Base-by-base conservation (phyloP, 257 asterid species). In the Verbascum thapsus region DNA sequence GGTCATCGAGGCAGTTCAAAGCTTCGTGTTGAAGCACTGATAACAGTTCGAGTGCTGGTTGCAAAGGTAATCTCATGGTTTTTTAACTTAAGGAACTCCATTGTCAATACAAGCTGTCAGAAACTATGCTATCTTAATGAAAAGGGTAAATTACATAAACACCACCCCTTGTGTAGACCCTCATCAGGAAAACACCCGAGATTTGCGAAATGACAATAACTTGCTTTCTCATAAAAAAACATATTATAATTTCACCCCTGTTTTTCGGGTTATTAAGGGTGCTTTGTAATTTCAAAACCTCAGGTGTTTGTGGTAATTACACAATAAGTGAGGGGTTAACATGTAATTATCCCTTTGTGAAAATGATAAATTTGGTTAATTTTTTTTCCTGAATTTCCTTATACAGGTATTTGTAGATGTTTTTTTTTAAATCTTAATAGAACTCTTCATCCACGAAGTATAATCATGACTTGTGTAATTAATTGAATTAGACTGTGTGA, bases 1-100 rank as follows among this genome's bases (percentile, higher is more conserved):
- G 99, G 97, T 63, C 96, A 83, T 53, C 82, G 83, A 52, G 99
- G 97, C 72, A 90, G 96, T 73, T 84, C 96, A 60, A 70, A 67
- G 63, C 89, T 94, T 64, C 92, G 99, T 23, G 77, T 85, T 40
- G 96, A 90, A 80, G 96, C 95, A 74, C 74, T 94, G 70, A 39
- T 65, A 22, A 78, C 99, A 50, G 80, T 94, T 45, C 74, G 95
- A 42, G 85, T 87, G 74, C 96, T 94, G 75, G 76, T 94, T 73
- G 88, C 90, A 41, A 90, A 87, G 96, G 98, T 91, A 59, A 58
- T 70, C 56, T 73, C 57, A 35, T 58, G 7, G 45, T 16, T 52
- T 78, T 67, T 63, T 26, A 50, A 54, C 10, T 61, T 60, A 42
- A 20, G 66, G 11, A 64, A 53, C 45, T 69, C 10, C 44, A 9